Percentiles rank a stretch among this genome's conserved stretches.
These are phyloP conservation scores for Aspergillus ruber DNA, from an alignment of 2,329 filamentous ascomycete species.

Conservation along the genomic window DNA sequence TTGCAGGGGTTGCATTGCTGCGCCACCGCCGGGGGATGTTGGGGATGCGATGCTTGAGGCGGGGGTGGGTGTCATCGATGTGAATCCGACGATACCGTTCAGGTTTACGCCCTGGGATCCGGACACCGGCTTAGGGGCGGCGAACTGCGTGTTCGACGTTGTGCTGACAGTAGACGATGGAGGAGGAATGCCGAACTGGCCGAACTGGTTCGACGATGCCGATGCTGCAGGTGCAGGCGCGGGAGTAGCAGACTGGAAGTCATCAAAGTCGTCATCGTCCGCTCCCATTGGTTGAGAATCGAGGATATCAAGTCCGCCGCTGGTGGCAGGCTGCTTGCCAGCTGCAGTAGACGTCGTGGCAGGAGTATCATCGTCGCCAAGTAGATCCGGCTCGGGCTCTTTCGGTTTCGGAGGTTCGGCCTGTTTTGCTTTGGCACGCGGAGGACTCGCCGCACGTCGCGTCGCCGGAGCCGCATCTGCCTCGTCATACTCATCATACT, in stretches of 20 bases:
- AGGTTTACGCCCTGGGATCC: conserved; percentile 73
- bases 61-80: conserved; percentile 71
- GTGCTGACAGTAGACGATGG: conserved; percentile 45
- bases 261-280: conserved; percentile 90
- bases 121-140: conserved; percentile 77
- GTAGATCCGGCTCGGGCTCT: conserved; percentile 83
- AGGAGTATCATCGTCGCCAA: conserved; percentile 66
- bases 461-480: conserved; percentile 51
- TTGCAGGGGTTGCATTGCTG: conserved; percentile 33
- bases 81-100: conserved; percentile 70
- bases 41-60: conserved; percentile 48
- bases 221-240: conserved; percentile 30
- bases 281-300: conserved; percentile 45
- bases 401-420: conserved; percentile 64
- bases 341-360: conserved; percentile 37
- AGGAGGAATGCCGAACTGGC: conserved; percentile 35
- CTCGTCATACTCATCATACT: conserved; percentile 95
- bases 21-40: conserved; percentile 59
- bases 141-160: conserved; percentile 60
- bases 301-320: conserved; percentile 43
- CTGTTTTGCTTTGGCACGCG: conserved; percentile 49
- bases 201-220: conserved; percentile 31
- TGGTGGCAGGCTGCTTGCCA: conserved; percentile 40
- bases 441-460: conserved; percentile 44
- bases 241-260: conserved; percentile 82